Evolutionary conservation across 148 eudicot genomes (phyloP), one percentile per base, ranked within the genome.

Genomic region (Gaultheria prostrata): DNA sequence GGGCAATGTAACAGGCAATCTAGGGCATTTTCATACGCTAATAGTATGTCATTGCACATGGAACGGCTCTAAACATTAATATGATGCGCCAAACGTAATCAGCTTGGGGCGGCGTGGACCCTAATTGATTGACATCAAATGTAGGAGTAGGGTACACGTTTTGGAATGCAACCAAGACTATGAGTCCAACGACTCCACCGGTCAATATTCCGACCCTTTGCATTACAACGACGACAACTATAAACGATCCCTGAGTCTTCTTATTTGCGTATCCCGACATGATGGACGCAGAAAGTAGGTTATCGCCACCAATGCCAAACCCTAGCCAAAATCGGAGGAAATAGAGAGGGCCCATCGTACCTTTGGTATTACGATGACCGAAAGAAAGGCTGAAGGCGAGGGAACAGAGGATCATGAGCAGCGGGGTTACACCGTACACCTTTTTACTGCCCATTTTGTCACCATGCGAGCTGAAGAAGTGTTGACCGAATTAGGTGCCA

Each of bases 1-100:
- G 78, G 8, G 95, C 95, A 0, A 95, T 93, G 85, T 92, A 92
- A 21, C 95, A 89, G 20, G 95, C 95, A 6, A 93, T 91, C 61
- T 92, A 92, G 9, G 95, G 95, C 95, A 92, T 92, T 86, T 93
- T 89, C 97, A 90, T 91, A 18, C 98, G 94, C 95, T 94, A 95
- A 59, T 95, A 93, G 84, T 57, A 57, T 4, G 63, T 57, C n/a
- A 57, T 18, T 20, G 9, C 24, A 57, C 24, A n/a, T 6, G 63
- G 63, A 6, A 57, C 2, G 24, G 63, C 63, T 2, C 63, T 24
- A 20, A 57, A 20, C 63, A 57, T 57, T 1, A 95, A 70, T 28
- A 95, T 92, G 4, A 95, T 88, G 13, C 98, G 84, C 98, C 98
- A 95, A 1, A 92, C 87, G 59, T 84, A 91, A 39, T 92, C 95